Percentiles rank a stretch among this genome's conserved stretches.
Conservation (phyloP, 139 green algal species). For the Chlorella sp. region DNA sequence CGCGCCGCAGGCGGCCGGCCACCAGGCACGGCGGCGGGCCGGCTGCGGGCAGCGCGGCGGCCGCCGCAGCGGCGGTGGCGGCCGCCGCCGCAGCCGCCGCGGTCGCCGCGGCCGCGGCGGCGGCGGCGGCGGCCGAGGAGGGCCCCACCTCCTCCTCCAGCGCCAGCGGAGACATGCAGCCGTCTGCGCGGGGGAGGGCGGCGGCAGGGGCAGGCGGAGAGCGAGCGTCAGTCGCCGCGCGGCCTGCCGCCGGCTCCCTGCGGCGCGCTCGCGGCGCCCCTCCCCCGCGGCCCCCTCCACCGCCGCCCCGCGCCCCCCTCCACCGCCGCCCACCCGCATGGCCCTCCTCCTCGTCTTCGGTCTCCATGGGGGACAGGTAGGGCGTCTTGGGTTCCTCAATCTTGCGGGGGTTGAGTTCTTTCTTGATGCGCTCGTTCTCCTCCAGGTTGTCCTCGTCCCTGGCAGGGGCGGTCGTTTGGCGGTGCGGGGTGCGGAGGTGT, state of each 20-base stretch:
- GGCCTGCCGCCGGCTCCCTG: too few species aligned
- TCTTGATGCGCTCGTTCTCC: constrained; percentile 51
- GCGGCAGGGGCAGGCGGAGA: too few species aligned
- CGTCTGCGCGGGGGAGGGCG: neutral
- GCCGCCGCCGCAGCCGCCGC: neutral
- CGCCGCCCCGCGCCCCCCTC: too few species aligned
- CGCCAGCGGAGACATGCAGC: constrained; percentile 21
- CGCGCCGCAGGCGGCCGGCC: too few species aligned
- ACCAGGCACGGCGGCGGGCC: too few species aligned
- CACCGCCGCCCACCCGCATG: too few species aligned
- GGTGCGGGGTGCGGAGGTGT: too few species aligned
- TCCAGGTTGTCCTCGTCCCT: constrained; percentile 54
- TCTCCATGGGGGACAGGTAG: constrained; percentile 33
- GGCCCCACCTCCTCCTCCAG: constrained; percentile 15
- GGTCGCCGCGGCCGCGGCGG: neutral
- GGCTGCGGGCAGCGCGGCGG: too few species aligned
- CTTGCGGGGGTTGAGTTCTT: constrained; percentile 44
- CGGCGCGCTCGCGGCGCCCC: too few species aligned
- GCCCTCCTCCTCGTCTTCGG: constrained; percentile 41
- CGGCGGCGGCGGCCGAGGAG: neutral
- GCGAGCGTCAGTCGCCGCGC: too few species aligned
- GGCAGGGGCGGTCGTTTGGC: too few species aligned
- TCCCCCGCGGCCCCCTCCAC: too few species aligned
- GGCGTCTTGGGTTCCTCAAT: constrained; percentile 56
- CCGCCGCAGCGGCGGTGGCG: constrained; percentile 3